Conservation (phyloP, 768 basidiomycete genomes). For the Exidia glandulosa region DNA sequence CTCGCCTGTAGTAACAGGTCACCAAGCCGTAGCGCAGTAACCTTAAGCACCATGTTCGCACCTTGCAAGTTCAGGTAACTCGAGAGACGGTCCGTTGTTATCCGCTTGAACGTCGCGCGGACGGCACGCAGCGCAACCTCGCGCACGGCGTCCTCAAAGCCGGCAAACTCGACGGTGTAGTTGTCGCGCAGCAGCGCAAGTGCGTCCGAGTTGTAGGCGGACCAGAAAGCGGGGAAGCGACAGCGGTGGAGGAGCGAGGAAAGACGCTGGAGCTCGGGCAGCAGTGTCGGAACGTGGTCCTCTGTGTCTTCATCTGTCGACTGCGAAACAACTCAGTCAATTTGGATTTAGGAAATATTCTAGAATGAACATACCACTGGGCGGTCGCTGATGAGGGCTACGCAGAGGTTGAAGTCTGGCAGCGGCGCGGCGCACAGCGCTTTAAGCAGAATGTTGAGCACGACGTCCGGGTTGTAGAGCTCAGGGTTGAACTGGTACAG, state of each 20-base stretch:
- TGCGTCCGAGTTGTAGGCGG: slow-evolving; percentile 55
- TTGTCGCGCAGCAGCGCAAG: slow-evolving; percentile 70
- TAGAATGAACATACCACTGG: slow-evolving; percentile 8
- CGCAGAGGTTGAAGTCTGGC: slow-evolving; percentile 90
- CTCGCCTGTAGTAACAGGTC: slow-evolving; percentile 27
- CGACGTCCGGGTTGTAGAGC: slow-evolving; percentile 85
- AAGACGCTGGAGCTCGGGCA: slow-evolving; percentile 57
- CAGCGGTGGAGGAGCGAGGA: slow-evolving; percentile 69
- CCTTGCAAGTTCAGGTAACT: slow-evolving; percentile 62
- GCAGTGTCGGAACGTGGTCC: slow-evolving; percentile 63
- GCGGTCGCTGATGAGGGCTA: slow-evolving; percentile 82
- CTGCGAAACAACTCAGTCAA: neutral
- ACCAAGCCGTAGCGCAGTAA: neutral
- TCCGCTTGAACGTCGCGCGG: slow-evolving; percentile 66
- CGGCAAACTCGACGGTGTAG: slow-evolving; percentile 72
- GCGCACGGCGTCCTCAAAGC: slow-evolving; percentile 76
- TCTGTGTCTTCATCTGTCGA: slow-evolving; percentile 35
- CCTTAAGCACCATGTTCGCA: slow-evolving; percentile 16
- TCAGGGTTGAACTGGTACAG: slow-evolving; percentile 97
- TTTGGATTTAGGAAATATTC: neutral
- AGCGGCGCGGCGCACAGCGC: slow-evolving; percentile 73
- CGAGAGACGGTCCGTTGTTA: slow-evolving; percentile 53
- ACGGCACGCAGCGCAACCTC: slow-evolving; percentile 70
- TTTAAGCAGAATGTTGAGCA: slow-evolving; percentile 91
- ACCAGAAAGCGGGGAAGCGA: slow-evolving; percentile 83